Evolutionary conservation across 2,329 filamentous ascomycete genomes (phyloP).

Genomic region (Harringtonia aguacate): DNA sequence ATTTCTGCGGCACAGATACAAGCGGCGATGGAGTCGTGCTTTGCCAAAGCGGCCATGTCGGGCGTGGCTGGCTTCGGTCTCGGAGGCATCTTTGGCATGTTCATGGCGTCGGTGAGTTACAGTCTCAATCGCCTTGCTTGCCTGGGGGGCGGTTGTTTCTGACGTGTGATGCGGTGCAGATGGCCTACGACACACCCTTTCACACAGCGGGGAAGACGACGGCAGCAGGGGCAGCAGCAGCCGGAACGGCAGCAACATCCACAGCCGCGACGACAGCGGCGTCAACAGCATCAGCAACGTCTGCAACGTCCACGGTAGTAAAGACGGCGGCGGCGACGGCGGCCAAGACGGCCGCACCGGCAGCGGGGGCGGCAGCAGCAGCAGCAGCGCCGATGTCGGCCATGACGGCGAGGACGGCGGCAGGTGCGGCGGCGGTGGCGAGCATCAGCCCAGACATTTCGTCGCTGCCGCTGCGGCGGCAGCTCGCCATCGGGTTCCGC

Average conservation of each 20-base stretch:
- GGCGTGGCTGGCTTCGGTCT: conserved; percentile 92
- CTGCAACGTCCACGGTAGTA: background rate
- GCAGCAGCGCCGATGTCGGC: conserved; percentile 12
- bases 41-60: conserved; percentile 77
- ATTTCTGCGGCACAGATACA: conserved; percentile 73
- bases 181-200: conserved; percentile 91
- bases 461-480: conserved; percentile 70
- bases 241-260: background rate
- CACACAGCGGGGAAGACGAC: background rate
- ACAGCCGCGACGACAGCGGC: background rate
- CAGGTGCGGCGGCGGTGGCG: conserved; percentile 18
- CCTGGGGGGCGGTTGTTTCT: background rate
- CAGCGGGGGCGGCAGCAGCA: conserved; percentile 16
- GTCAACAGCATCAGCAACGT: too few relatives aligned
- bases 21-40: conserved; percentile 82
- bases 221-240: background rate
- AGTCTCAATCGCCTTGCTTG: background rate
- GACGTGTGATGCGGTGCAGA: conserved; percentile 39
- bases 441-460: conserved; percentile 22
- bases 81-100: conserved; percentile 87
- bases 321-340: background rate
- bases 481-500: conserved; percentile 76
- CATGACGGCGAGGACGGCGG: conserved; percentile 4
- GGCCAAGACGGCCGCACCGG: conserved; percentile 12
- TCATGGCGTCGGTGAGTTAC: conserved; percentile 77